A percentile compares a stretch with the other conserved stretches of the same genome.
phyloP scores from a whole-genome alignment of 1,284 basidiomycete species.

The Malassezia caprae region DNA sequence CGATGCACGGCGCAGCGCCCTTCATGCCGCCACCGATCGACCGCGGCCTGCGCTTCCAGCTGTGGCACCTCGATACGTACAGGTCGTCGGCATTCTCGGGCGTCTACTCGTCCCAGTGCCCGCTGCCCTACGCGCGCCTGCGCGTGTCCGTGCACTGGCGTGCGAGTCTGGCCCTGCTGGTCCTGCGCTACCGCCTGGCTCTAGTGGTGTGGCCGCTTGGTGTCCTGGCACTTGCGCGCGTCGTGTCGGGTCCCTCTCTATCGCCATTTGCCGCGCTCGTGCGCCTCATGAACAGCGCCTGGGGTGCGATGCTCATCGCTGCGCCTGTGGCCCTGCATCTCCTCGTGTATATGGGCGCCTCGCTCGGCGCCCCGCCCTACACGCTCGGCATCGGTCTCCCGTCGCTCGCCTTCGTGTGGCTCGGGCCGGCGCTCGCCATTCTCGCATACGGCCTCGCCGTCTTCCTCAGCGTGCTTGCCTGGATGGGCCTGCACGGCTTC shows the following conservation, averaged over 20 bases:
- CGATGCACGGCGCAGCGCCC: conserved; percentile 36
- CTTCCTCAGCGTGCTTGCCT: background rate
- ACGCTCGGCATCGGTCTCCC: conserved; percentile 5
- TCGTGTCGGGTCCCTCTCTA: background rate
- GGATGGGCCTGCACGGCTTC: background rate
- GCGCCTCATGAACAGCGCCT: background rate
- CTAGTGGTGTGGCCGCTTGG: conserved; percentile 30
- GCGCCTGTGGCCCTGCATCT: conserved; percentile 2
- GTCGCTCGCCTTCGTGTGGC: background rate
- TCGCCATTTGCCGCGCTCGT: conserved; percentile 4
- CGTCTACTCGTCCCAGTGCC: conserved; percentile 14
- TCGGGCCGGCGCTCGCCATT: conserved; percentile 19
- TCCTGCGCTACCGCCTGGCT: conserved; percentile 36
- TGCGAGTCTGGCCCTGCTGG: conserved; percentile 27
- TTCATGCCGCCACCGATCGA: conserved; percentile 29
- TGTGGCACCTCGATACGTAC: conserved; percentile 29
- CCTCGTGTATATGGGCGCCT: background rate
- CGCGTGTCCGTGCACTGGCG: conserved; percentile 30
- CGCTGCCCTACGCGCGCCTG: conserved; percentile 20
- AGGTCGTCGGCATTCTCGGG: background rate
- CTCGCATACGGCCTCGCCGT: conserved; percentile 12
- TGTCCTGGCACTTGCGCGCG: conserved; percentile 15
- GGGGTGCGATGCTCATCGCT: background rate
- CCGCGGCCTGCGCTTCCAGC: conserved; percentile 21
- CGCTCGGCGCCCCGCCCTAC: conserved; percentile 1